Evolutionary conservation across 2,329 filamentous ascomycete genomes (phyloP), one percentile per base, ranked within the genome.

Genomic region (Akanthomyces dipterigenus): DNA sequence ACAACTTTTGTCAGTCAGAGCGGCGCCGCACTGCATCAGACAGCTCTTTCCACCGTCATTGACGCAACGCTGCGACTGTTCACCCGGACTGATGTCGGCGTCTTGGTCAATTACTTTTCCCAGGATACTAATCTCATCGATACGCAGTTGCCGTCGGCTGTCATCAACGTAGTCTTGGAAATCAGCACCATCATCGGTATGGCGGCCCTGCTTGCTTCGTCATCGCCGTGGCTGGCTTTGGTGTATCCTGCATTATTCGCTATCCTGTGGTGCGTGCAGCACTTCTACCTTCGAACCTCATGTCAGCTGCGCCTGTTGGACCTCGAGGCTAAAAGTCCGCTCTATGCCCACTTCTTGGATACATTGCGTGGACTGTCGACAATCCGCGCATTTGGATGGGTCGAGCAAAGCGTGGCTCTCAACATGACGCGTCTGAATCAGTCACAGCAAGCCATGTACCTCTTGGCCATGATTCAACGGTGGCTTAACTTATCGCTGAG

Each of bases 371-470:
- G 83, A 0, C 68, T 85, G 1, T 73, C 75, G 0, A 85, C 82
- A 1, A 73, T 85, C 22, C 76, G 83, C 26, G 81, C 83, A 3
- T 84, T 83, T 64, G 78, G 78, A 4, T 85, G 82, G 82, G 70
- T 76, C 18, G 64, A 70, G 1, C 67, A 71, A 1, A 74, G 77
- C 62, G 71, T 79, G 14, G 65, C 73, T 14, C 72, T 73, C 54
- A 84, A 82, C 63, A 70, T 77, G 22, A 53, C 63, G 2, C 73
- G 84, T 0, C 70, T 86, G 3, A 77, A 85, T 67, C 71, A 69
- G 1, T 84, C 82, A 0, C 83, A 86, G 63, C 70, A 76, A 9
- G 82, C 84, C 0, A 79, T 78, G n/a, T 86, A 86, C 66, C 75
- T 84, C 2, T 75, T 86, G 3, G 77, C 75, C 54, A 79, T 80